A percentile compares a stretch with the other conserved stretches of the same genome.
phyloP scores from a whole-genome alignment of 139 green algal species.

The Chara braunii region DNA sequence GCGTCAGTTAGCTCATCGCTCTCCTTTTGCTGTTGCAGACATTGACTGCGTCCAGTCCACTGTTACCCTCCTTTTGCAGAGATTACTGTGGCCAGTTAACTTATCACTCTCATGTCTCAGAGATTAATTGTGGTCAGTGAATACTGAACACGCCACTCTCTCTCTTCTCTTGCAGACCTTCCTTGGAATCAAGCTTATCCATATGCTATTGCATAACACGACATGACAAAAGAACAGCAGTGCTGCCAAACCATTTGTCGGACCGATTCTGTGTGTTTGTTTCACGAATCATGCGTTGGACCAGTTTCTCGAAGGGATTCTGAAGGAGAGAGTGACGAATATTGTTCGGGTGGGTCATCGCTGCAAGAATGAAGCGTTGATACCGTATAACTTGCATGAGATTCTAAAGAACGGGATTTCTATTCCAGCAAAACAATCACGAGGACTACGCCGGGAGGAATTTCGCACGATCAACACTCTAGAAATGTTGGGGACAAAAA shows the following conservation, averaged over 20 bases:
- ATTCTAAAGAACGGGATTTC: constrained; percentile 3
- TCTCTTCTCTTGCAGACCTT: constrained; percentile 61
- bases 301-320: constrained; percentile 58
- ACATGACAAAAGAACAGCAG: background rate
- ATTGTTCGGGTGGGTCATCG: constrained; percentile 51
- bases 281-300: constrained; percentile 75
- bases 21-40: too few species aligned
- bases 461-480: too few species aligned
- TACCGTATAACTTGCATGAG: constrained; percentile 36
- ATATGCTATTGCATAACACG: constrained; percentile 53
- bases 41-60: too few species aligned
- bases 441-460: background rate
- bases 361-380: constrained; percentile 38
- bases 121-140: too few species aligned
- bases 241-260: background rate
- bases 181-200: constrained; percentile 51
- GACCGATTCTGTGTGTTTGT: constrained; percentile 56
- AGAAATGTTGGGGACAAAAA: too few species aligned
- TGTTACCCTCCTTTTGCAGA: too few species aligned
- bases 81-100: too few species aligned
- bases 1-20: too few species aligned
- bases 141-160: too few species aligned
- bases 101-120: too few species aligned
- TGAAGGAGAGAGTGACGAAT: constrained; percentile 45
- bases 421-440: too few species aligned